A percentile compares a stretch with the other conserved stretches of the same genome.
Conservation (phyloP, 2,329 filamentous ascomycete species). For the Neocatenulostroma microsporum region DNA sequence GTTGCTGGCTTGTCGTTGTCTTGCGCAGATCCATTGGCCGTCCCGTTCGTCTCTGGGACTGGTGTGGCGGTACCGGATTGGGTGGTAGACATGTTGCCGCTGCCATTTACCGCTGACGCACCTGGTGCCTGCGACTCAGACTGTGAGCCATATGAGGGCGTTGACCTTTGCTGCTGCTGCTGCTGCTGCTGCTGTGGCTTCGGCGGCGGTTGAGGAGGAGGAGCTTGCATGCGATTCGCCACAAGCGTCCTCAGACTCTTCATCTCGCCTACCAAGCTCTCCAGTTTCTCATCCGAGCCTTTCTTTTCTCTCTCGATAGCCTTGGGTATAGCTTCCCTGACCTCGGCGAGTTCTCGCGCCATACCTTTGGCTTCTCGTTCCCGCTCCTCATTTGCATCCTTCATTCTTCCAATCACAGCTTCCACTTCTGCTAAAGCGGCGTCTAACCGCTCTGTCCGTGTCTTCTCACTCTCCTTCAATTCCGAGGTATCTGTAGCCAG, state of each 20-base stretch:
- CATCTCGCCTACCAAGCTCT: conserved; percentile 78
- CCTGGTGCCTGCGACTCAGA: no score
- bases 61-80: neutral
- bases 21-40: no score
- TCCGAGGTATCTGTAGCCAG: conserved; percentile 81
- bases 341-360: conserved; percentile 72
- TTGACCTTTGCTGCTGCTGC: conserved; percentile 2
- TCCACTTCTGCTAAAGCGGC: conserved; percentile 76
- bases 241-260: conserved; percentile 89
- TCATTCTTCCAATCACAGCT: conserved; percentile 70
- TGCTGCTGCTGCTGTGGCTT: no score
- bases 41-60: conserved; percentile 4
- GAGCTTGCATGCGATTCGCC: conserved; percentile 48
- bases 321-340: conserved; percentile 81
- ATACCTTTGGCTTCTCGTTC: conserved; percentile 83
- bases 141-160: no score
- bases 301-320: conserved; percentile 84
- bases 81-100: no score
- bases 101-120: no score
- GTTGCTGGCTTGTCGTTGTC: conserved; percentile 8
- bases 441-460: conserved; percentile 76
- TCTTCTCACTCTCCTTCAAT: conserved; percentile 78
- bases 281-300: conserved; percentile 68
- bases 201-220: no score
- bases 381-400: conserved; percentile 68